Percentiles rank a stretch among this genome's conserved stretches.
Conservation (phyloP, 768 basidiomycete species). For the Hebeloma cylindrosporum region DNA sequence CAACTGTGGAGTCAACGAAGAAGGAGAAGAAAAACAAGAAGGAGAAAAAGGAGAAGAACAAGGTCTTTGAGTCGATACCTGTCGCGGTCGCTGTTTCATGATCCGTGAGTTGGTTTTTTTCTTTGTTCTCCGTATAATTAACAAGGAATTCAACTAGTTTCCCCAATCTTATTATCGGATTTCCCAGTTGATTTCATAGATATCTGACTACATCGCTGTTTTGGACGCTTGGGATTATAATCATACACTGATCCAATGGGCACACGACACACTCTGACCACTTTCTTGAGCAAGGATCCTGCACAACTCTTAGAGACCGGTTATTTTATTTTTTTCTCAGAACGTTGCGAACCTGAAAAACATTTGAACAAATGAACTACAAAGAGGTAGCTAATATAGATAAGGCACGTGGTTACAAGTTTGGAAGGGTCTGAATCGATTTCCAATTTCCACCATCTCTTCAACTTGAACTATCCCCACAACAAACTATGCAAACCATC, state of each 20-base stretch:
- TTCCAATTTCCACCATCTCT: slow-evolving; percentile 21
- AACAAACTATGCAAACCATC: slow-evolving; percentile 38
- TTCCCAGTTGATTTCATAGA: too few relatives aligned
- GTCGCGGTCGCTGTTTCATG: slow-evolving; percentile 11
- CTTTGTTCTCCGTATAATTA: not conserved
- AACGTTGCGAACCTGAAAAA: slow-evolving; percentile 4
- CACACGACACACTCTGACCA: not conserved
- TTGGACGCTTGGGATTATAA: slow-evolving; percentile 1
- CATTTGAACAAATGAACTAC: too few relatives aligned
- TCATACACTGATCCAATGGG: not conserved
- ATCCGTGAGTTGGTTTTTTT: slow-evolving; percentile 5
- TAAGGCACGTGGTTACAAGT: slow-evolving; percentile 30
- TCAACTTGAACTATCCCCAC: slow-evolving; percentile 17
- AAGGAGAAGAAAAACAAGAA: slow-evolving; percentile 21
- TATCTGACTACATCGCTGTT: not conserved
- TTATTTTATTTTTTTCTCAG: not conserved
- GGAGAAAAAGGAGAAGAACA: slow-evolving; percentile 19
- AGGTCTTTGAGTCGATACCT: slow-evolving; percentile 9
- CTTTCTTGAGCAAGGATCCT: not conserved
- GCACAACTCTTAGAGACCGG: not conserved
- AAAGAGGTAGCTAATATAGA: slow-evolving; percentile 12
- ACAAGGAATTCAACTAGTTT: too few relatives aligned
- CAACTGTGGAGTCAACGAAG: slow-evolving; percentile 11
- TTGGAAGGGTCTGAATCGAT: slow-evolving; percentile 31
- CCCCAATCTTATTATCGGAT: too few relatives aligned